phyloP scores from a whole-genome alignment of 2,329 filamentous ascomycete genomes.

The Helotiales sp. region DNA sequence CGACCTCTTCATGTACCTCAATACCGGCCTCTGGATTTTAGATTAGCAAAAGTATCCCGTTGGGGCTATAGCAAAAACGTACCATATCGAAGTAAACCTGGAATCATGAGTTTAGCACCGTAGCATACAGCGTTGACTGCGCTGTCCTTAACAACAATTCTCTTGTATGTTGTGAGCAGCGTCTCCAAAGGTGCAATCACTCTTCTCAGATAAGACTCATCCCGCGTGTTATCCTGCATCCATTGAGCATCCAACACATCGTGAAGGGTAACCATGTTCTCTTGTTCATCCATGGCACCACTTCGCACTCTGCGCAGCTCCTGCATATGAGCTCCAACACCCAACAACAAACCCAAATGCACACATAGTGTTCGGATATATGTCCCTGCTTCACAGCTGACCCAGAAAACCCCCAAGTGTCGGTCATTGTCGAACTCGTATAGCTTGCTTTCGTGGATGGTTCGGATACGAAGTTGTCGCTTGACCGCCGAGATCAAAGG shows the following conservation, averaged over 20 bases:
- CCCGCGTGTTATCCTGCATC: constrained; percentile 91
- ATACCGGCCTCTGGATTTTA: constrained; percentile 71
- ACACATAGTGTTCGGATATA: constrained; percentile 99
- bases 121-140: constrained; percentile 98
- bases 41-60: not conserved
- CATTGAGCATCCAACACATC: constrained; percentile 96
- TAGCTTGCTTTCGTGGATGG: constrained; percentile 95
- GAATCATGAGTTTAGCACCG: constrained; percentile 98
- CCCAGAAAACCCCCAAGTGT: constrained; percentile 98
- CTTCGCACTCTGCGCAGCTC: constrained; percentile 91
- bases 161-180: constrained; percentile 89
- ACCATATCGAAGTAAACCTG: constrained; percentile 90
- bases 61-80: constrained; percentile 21
- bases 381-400: constrained; percentile 96
- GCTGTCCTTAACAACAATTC: constrained; percentile 95
- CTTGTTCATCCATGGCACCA: constrained; percentile 91
- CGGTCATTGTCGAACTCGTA: constrained; percentile 98
- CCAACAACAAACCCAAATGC: constrained; percentile 73
- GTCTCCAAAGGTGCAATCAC: constrained; percentile 94
- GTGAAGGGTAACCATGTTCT: constrained; percentile 89
- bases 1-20: constrained; percentile 93
- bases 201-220: constrained; percentile 87
- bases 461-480: constrained; percentile 96
- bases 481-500: constrained; percentile 98
- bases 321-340: constrained; percentile 97